Evolutionary conservation across 2,329 filamentous ascomycete genomes (phyloP).

Genomic region (Rhinocladiella mackenziei): DNA sequence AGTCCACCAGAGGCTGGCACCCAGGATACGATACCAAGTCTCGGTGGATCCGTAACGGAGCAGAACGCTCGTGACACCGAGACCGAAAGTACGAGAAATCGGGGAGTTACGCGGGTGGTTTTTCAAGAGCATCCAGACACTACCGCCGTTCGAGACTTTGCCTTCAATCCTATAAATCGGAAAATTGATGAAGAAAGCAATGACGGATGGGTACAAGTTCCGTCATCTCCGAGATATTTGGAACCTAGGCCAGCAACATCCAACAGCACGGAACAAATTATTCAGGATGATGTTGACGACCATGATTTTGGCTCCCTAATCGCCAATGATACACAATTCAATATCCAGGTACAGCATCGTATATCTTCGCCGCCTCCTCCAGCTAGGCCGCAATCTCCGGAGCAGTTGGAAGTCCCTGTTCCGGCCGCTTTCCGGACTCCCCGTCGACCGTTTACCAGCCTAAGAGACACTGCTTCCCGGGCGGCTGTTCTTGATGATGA

Average conservation of each 20-base stretch:
- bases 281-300: constrained; percentile 5
- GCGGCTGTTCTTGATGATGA: neutral
- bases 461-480: neutral
- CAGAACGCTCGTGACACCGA: too few relatives aligned
- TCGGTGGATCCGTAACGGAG: constrained; percentile 4
- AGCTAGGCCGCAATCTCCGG: neutral
- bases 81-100: too few relatives aligned
- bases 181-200: too few relatives aligned
- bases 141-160: too few relatives aligned
- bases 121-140: neutral
- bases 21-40: constrained; percentile 12
- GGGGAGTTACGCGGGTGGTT: too few relatives aligned
- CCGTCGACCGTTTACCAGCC: neutral
- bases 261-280: neutral
- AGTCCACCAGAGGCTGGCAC: constrained; percentile 3
- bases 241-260: too few relatives aligned
- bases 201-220: too few relatives aligned
- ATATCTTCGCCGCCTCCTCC: constrained; percentile 18
- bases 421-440: neutral
- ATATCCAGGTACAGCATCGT: constrained; percentile 18
- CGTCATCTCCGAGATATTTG: too few relatives aligned
- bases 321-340: constrained; percentile 28
- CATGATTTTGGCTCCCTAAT: constrained; percentile 25
- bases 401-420: neutral
- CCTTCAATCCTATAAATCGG: too few relatives aligned